Evolutionary conservation across 192 early-diverging fungal species (phyloP), one percentile per base, ranked within the genome.

Genomic region (Entomortierella lignicola): DNA sequence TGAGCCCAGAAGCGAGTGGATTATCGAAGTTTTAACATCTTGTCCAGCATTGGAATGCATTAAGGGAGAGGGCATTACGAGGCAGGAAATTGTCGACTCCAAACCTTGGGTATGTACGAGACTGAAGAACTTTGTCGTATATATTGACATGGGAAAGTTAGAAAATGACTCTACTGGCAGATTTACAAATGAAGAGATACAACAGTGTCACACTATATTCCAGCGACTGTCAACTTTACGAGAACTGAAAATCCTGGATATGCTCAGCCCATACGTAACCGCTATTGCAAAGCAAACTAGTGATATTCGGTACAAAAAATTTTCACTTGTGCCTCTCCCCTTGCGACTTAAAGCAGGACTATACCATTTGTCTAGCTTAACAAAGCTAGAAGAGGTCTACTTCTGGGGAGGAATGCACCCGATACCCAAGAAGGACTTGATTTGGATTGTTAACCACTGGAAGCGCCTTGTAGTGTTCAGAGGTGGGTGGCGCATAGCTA

Each of bases 381-480:
- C 21, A 0, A 57, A 10, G 4, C 37, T 68, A 2, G 53, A 66
- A 15, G 55, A n/a, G 39, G 39, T 66, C 23, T 37, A 37, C 21
- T 66, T 66, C 64, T 66, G 64, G 64, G 55, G 41, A 1, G 64
- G 64, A 8, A 30, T n/a, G 10, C 53, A 29, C 4, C 18, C 21
- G 11, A 39, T 55, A 5, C 64, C 17, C 5, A 21, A 44, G 15
- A 43, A 42, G 39, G 53, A 50, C 2, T 29, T 66, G 2, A 18
- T 56, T n/a, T 66, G 64, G 64, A 66, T 66, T 15, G 27, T 66
- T 15, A 27, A 55, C 23, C 37, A 66, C 29, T 56, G 52, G 64
- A 66, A 66, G 29, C 17, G 2, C 2, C 34, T 66, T 17, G 55
- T 55, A 37, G 1, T 2, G 15, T 20, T 60, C 41, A 30, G 13